Conservation (phyloP, 441 rosid genomes). For the Dalechampia spathulata region DNA sequence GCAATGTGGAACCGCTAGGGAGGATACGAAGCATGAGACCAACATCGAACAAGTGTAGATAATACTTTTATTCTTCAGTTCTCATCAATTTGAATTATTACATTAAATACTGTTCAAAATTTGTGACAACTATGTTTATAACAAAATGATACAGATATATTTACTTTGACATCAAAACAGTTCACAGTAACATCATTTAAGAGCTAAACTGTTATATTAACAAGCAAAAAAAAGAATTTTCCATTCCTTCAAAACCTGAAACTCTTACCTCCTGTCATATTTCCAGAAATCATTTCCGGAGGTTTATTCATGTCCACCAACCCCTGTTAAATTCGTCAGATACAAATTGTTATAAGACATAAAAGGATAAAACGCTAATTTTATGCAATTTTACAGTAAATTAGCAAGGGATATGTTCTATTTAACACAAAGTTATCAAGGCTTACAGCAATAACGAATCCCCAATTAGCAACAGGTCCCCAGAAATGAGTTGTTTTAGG, state of each 20-base stretch:
- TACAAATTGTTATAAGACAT: slow-evolving; percentile 1
- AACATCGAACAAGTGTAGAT: too few relatives aligned
- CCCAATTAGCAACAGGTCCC: slow-evolving; percentile 99
- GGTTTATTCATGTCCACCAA: slow-evolving; percentile 88
- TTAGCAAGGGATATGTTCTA: background rate
- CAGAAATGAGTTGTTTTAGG: slow-evolving; percentile 96
- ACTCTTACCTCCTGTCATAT: slow-evolving; percentile 72
- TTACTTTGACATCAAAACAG: too few relatives aligned
- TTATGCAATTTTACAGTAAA: background rate
- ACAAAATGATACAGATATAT: too few relatives aligned
- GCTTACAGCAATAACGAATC: slow-evolving; percentile 79
- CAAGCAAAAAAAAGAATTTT: background rate
- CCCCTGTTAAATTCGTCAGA: slow-evolving; percentile 49
- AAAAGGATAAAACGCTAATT: background rate
- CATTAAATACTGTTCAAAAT: too few relatives aligned
- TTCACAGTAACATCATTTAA: too few relatives aligned
- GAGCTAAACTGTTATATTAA: too few relatives aligned
- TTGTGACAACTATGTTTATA: too few relatives aligned
- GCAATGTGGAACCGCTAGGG: too few relatives aligned
- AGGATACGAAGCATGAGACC: too few relatives aligned
- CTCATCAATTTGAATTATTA: too few relatives aligned
- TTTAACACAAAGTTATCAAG: slow-evolving; percentile 10
- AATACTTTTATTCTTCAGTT: too few relatives aligned
- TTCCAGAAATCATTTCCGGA: slow-evolving; percentile 90
- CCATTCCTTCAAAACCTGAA: background rate